phyloP scores from a whole-genome alignment of 2,329 filamentous ascomycete species.

The Neofusicoccum parvum region DNA sequence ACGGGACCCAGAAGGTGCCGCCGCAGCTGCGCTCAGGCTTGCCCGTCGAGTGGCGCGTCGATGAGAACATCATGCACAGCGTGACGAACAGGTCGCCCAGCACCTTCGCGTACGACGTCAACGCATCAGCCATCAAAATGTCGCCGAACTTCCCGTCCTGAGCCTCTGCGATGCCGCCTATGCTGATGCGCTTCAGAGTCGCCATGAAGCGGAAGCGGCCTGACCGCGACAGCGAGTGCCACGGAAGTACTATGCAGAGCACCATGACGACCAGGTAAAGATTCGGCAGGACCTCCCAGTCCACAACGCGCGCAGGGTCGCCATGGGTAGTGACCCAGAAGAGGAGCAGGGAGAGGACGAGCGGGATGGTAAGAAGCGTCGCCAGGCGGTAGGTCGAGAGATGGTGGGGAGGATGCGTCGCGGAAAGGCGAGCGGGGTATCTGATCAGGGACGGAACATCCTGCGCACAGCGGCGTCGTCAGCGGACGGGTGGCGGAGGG shows the following conservation, averaged over 20 bases:
- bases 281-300: constrained; percentile 85
- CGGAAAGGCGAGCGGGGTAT: constrained; percentile 75
- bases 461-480: constrained; percentile 39
- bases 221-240: constrained; percentile 67
- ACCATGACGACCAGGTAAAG: constrained; percentile 75
- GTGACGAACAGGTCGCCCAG: constrained; percentile 86
- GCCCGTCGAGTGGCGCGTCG: constrained; percentile 72
- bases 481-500: constrained; percentile 18
- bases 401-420: constrained; percentile 73
- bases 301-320: constrained; percentile 67
- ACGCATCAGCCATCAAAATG: constrained; percentile 86
- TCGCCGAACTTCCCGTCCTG: constrained; percentile 94
- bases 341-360: constrained; percentile 69
- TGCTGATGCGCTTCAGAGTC: constrained; percentile 74
- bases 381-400: constrained; percentile 85
- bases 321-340: constrained; percentile 85
- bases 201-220: constrained; percentile 76
- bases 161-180: constrained; percentile 84
- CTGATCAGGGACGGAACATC: constrained; percentile 84
- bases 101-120: constrained; percentile 94
- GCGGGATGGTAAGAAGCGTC: constrained; percentile 70
- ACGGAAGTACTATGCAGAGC: constrained; percentile 71
- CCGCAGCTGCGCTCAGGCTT: constrained; percentile 82
- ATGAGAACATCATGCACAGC: constrained; percentile 80
- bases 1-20: constrained; percentile 75